Evolutionary conservation across 2,329 filamentous ascomycete species (phyloP).

Genomic region (Xylaria sp.): DNA sequence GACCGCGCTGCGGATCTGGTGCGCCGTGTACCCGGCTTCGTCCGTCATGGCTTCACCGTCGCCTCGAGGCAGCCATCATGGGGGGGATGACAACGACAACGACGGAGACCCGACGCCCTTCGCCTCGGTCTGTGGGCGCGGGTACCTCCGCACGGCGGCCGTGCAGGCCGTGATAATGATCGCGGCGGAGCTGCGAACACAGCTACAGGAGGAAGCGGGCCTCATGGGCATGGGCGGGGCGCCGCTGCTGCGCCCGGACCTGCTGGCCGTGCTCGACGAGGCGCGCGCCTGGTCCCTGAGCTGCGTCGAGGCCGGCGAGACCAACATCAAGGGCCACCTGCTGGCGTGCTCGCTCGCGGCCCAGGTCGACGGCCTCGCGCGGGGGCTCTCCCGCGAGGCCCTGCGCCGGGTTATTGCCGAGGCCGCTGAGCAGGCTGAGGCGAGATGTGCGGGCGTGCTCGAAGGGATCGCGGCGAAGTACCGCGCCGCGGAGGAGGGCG

Average conservation of each 20-base stretch:
- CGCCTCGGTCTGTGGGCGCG: slow-evolving; percentile 40
- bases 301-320: slow-evolving; percentile 52
- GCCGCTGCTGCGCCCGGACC: slow-evolving; percentile 41
- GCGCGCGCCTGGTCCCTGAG: slow-evolving; percentile 43
- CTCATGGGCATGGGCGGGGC: no score
- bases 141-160: slow-evolving; percentile 42
- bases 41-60: slow-evolving; percentile 9
- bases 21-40: slow-evolving; percentile 35
- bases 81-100: slow-evolving; percentile 34
- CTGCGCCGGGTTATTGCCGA: slow-evolving; percentile 39
- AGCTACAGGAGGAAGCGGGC: slow-evolving; percentile 44
- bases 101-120: no score
- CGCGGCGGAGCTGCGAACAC: slow-evolving; percentile 42
- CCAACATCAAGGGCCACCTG: slow-evolving; percentile 55
- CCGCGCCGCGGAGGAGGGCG: no score
- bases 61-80: background rate
- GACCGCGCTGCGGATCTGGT: slow-evolving; percentile 51
- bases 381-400: slow-evolving; percentile 39
- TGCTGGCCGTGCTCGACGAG: slow-evolving; percentile 45
- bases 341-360: slow-evolving; percentile 42
- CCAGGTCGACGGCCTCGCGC: slow-evolving; percentile 46
- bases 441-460: slow-evolving; percentile 39
- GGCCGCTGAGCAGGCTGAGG: slow-evolving; percentile 40
- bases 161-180: slow-evolving; percentile 42
- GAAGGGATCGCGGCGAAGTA: slow-evolving; percentile 32